These are phyloP conservation scores for Penicillium occitanis DNA, from an alignment of 2,329 filamentous ascomycete species.

Conservation along the genomic window DNA sequence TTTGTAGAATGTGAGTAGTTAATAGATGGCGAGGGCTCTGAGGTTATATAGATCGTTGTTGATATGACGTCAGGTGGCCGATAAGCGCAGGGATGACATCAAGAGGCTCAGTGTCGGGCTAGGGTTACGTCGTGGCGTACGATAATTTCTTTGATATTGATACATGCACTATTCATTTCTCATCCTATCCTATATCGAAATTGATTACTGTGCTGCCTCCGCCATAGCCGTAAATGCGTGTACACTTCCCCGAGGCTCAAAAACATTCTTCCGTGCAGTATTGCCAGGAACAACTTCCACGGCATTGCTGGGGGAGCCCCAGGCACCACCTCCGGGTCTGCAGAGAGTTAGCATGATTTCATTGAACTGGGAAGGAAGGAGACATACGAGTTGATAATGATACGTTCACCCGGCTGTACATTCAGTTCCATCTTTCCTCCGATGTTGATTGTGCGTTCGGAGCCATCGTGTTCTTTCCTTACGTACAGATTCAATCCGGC, in stretches of 20 bases:
- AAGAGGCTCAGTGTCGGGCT: background rate
- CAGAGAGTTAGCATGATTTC: background rate
- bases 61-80: constrained; percentile 1
- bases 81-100: background rate
- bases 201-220: constrained; percentile 14
- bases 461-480: constrained; percentile 21
- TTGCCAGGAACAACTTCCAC: background rate
- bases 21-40: too few relatives aligned
- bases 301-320: background rate
- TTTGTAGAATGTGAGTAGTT: too few relatives aligned
- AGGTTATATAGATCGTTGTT: background rate
- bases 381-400: constrained; percentile 19
- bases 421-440: constrained; percentile 27
- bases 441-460: constrained; percentile 25
- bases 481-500: constrained; percentile 19
- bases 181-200: background rate
- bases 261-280: constrained; percentile 6
- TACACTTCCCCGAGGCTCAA: constrained; percentile 19
- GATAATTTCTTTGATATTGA: background rate
- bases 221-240: constrained; percentile 15
- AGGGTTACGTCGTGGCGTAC: background rate
- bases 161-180: constrained; percentile 5
- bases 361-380: background rate
- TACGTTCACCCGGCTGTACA: constrained; percentile 16
- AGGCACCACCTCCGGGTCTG: constrained; percentile 20